Evolutionary conservation across 148 eudicot species (phyloP).

Genomic region (Diospyros kaki): DNA sequence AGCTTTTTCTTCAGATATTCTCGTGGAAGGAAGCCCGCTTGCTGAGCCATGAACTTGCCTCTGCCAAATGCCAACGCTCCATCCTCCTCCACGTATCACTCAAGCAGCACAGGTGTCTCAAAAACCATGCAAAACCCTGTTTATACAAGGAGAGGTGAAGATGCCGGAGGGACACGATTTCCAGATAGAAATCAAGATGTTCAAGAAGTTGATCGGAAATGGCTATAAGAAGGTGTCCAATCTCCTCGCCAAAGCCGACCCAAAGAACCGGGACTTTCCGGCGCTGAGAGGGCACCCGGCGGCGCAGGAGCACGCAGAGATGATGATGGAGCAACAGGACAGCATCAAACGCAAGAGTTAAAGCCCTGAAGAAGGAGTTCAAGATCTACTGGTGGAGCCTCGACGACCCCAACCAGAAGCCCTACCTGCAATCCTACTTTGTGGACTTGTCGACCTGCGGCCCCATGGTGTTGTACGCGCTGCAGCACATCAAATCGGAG

Average conservation of each 20-base stretch:
- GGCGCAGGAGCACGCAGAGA: constrained; percentile 43
- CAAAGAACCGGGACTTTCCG: constrained; percentile 34
- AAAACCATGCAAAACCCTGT: not conserved
- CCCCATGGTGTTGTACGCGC: constrained; percentile 78
- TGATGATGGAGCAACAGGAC: constrained; percentile 27
- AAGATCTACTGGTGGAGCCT: constrained; percentile 75
- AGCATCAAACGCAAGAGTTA: constrained; percentile 14
- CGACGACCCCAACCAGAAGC: constrained; percentile 46
- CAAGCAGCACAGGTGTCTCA: constrained; percentile 6
- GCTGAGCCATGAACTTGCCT: not conserved
- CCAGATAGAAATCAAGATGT: constrained; percentile 4
- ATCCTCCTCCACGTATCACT: not conserved
- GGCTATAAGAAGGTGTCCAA: constrained; percentile 20
- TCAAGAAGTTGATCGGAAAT: not conserved
- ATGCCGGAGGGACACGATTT: not conserved
- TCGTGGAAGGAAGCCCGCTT: too few species aligned
- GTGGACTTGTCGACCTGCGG: constrained; percentile 59
- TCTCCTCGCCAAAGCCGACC: constrained; percentile 7
- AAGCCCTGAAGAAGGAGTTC: constrained; percentile 49
- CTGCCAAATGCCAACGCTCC: too few species aligned
- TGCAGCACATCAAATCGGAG: constrained; percentile 72
- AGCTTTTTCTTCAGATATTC: too few species aligned
- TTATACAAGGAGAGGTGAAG: not conserved
- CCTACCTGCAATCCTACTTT: constrained; percentile 57
- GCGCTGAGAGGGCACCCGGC: constrained; percentile 49